These are phyloP conservation scores for Acacia acuminata DNA, from an alignment of 306 rosid species.

Conservation along the genomic window DNA sequence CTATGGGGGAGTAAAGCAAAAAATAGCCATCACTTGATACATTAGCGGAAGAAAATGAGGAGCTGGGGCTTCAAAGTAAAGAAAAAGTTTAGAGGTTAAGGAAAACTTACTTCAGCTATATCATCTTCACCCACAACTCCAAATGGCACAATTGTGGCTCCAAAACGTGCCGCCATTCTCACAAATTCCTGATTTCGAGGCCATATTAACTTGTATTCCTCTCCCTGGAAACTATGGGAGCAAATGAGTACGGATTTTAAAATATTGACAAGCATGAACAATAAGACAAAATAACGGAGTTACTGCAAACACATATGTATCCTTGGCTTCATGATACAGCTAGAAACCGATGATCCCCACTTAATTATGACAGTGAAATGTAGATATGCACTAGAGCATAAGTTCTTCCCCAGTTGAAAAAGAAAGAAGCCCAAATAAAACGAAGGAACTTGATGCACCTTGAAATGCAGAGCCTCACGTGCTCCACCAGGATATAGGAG, in stretches of 20 bases:
- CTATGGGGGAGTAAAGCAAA: neutral
- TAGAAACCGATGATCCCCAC: neutral
- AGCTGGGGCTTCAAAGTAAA: neutral
- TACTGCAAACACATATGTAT: neutral
- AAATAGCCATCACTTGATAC: neutral
- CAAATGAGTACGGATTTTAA: slow-evolving; percentile 25
- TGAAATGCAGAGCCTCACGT: slow-evolving; percentile 86
- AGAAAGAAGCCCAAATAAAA: slow-evolving; percentile 1
- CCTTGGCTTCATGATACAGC: neutral
- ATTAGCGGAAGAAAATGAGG: neutral
- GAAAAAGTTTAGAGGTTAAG: slow-evolving; percentile 25
- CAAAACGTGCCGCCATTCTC: slow-evolving; percentile 94
- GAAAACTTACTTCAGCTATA: slow-evolving; percentile 60
- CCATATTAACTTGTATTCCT: slow-evolving; percentile 86
- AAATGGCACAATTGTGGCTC: slow-evolving; percentile 94
- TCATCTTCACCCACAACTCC: slow-evolving; percentile 98
- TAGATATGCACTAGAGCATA: neutral
- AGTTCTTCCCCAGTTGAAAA: neutral
- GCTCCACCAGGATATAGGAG: slow-evolving; percentile 97
- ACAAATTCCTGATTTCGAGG: slow-evolving; percentile 86
- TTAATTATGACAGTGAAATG: neutral
- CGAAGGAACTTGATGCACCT: slow-evolving; percentile 54
- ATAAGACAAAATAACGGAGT: neutral
- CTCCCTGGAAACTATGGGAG: slow-evolving; percentile 61
- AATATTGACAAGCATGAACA: slow-evolving; percentile 3